These are phyloP conservation scores for Codiaeum variegatum DNA, from an alignment of 441 rosid species.

Conservation along the genomic window DNA sequence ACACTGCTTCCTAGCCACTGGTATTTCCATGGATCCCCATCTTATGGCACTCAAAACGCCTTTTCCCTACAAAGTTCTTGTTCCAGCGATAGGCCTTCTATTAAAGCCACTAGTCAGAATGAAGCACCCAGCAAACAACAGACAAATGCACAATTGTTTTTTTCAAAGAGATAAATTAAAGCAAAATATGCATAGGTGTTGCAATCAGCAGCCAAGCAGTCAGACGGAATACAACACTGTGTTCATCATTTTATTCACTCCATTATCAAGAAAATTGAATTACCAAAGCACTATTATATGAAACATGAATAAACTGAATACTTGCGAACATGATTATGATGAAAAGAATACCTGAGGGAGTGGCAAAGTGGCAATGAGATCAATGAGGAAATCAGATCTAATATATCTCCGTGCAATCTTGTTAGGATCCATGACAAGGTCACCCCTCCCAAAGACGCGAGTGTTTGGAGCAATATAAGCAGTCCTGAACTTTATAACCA, in stretches of 20 bases:
- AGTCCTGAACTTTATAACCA: constrained; percentile 81
- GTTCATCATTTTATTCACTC: constrained; percentile 10
- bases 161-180: background rate
- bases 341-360: constrained; percentile 73
- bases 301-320: constrained; percentile 3
- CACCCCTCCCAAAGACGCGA: constrained; percentile 92
- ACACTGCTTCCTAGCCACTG: too few relatives aligned
- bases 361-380: constrained; percentile 90
- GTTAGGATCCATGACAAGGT: constrained; percentile 87
- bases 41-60: too few relatives aligned
- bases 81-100: too few relatives aligned
- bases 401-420: constrained; percentile 69
- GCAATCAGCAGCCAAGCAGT: background rate
- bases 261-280: constrained; percentile 5
- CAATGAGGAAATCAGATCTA: constrained; percentile 76
- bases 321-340: background rate
- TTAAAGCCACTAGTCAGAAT: background rate
- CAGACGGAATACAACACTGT: background rate
- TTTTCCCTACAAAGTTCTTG: too few relatives aligned
- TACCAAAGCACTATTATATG: background rate
- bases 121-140: constrained; percentile 5
- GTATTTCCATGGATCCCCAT: too few relatives aligned
- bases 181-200: background rate
- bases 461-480: constrained; percentile 83
- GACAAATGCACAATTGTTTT: background rate